Evolutionary conservation across 2,329 filamentous ascomycete species (phyloP), one percentile per base, ranked within the genome.

Genomic region (Mariannaea sp.): DNA sequence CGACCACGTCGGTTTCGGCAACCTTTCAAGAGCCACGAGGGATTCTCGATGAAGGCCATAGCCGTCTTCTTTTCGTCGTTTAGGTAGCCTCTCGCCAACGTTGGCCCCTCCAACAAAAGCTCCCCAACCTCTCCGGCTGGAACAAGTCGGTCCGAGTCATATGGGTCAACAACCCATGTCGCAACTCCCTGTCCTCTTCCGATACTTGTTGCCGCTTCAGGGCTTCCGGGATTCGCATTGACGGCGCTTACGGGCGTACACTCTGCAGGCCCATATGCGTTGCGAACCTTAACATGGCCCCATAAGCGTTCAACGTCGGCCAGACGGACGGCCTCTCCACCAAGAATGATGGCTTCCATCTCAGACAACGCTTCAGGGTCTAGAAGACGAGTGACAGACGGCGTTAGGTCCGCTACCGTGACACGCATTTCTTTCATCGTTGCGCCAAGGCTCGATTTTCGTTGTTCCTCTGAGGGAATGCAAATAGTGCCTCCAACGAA

Each of bases 41-140:
- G 73, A 70, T 52, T 72, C n/a, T 41, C 55, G 14, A 50, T 70
- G 40, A 64, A 75, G 60, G 16, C 62, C 40, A 32, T 62, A 46
- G 14, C 64, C 3, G 59, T 66, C 49, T 56, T 61, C 3, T 46
- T 40, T 1, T 29, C 26, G n/a, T 63, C 44, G 1, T 30, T 26
- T 2, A 63, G 49, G 20, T 54, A 69, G 8, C 60, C 60, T 2
- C 47, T 42, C 1, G 57, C 59, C 4, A 67, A 53, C 2, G 50
- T 38, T 0, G 59, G 57, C 0, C 64, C 63, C 19, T 67, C 64
- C 4, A 66, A 36, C 4, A 65, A 22, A 0, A 67, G 54, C 22
- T 68, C 65, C 2, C 65, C 65, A 2, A 60, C 20, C 5, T 43
- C 45, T 3, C 61, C 57, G 5, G 58, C 49, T 0, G 65, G 57